Evolutionary conservation across 768 basidiomycete species (phyloP), one percentile per base, ranked within the genome.

Genomic region (Phylloporus sp.): DNA sequence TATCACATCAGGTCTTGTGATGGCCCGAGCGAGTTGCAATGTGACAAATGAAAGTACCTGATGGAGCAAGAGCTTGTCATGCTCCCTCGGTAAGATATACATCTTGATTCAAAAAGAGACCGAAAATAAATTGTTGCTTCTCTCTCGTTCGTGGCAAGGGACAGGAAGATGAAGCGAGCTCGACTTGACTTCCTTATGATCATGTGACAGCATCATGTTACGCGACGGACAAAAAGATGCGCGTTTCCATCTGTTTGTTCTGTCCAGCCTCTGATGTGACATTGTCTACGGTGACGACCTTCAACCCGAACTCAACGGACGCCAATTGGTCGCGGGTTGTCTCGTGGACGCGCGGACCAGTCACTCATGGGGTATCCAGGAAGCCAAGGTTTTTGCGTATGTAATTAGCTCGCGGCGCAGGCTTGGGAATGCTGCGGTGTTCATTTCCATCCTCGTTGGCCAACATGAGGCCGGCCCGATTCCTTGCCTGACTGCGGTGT

Each of bases 81-180:
- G 74, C 61, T 91, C 89, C 49, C 86, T 74, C 14, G 88, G 89
- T 45, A 81, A 70, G 49, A 90, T 70, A 56, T 79, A 77, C 86
- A 90, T 90, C 11, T n/a, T n/a, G n/a, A n/a, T n/a, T n/a, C n/a
- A n/a, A n/a, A n/a, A n/a, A n/a, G n/a, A n/a, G n/a, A n/a, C n/a
- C n/a, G n/a, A n/a, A n/a, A n/a, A n/a, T n/a, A n/a, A n/a, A n/a
- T n/a, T n/a, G n/a, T n/a, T n/a, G n/a, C n/a, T n/a, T n/a, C n/a
- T n/a, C n/a, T 27, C 6, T 29, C 15, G 28, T 1, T 40, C 34
- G 35, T 27, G 53, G 38, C 33, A 56, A 56, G 54, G 42, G 54
- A 36, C 41, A 26, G 13, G n/a, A 24, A 24, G 29, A 21, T 1
- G 38, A 21, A 24, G 22, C 40, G 39, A 40, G 22, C 9, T 9